Conservation (phyloP, 176 grass and related monocot species). For the Eragrostis nindensis region DNA sequence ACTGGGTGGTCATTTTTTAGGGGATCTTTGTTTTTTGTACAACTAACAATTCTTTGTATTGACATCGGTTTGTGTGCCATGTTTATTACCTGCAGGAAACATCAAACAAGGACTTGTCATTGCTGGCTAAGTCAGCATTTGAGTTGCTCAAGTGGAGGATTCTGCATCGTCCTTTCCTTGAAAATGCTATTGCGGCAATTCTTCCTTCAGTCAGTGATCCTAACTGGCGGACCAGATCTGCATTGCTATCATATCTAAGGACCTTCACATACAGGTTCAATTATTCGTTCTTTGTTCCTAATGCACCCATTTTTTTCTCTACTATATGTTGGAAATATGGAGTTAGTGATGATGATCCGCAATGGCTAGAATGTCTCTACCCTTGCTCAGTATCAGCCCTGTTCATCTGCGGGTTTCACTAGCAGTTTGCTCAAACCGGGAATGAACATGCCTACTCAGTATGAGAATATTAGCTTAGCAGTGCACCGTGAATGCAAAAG, state of each 20-base stretch:
- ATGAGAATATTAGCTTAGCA: slow-evolving; percentile 9
- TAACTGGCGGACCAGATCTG: slow-evolving; percentile 93
- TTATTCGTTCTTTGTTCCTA: slow-evolving; percentile 3
- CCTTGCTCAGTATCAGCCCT: background rate
- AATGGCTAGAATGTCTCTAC: background rate
- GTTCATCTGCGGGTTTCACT: too few species aligned
- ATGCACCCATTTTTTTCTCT: background rate
- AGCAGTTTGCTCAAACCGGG: too few species aligned
- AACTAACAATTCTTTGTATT: background rate
- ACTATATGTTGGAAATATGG: background rate
- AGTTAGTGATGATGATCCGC: background rate
- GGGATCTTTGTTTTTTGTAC: background rate
- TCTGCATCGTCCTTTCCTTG: slow-evolving; percentile 70
- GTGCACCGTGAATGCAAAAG: background rate
- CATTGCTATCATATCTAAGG: slow-evolving; percentile 72
- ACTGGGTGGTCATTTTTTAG: background rate
- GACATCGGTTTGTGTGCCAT: slow-evolving; percentile 3
- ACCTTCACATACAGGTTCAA: slow-evolving; percentile 94
- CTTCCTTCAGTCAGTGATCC: slow-evolving; percentile 80
- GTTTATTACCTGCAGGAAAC: slow-evolving; percentile 68
- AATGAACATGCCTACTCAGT: background rate
- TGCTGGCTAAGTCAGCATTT: slow-evolving; percentile 88
- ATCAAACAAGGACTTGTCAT: slow-evolving; percentile 95
- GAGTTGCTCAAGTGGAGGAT: slow-evolving; percentile 86
- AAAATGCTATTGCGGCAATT: slow-evolving; percentile 71